Evolutionary conservation across 371 early-diverging fungal genomes (phyloP).

Genomic region (Parasitella parasitica): DNA sequence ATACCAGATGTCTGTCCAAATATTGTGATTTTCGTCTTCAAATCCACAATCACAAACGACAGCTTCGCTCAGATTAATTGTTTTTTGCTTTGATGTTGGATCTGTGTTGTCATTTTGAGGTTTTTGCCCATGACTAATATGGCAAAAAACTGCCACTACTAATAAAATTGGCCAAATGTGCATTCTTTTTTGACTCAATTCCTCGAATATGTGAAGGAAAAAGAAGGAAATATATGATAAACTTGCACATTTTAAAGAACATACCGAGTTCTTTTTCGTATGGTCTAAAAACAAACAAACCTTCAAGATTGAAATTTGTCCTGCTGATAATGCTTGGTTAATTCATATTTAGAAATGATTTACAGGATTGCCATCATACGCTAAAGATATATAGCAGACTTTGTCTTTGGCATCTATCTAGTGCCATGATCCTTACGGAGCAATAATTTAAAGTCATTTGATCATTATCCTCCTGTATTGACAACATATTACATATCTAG

Average conservation of each 20-base stretch:
- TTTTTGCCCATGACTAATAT: neutral
- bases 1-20: conserved; percentile 44
- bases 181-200: neutral
- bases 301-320: neutral
- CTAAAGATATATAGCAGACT: too few relatives aligned
- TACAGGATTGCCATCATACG: neutral
- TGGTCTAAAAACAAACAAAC: neutral
- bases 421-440: too few relatives aligned
- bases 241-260: neutral
- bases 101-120: neutral
- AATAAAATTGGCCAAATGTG: neutral
- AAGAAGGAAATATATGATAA: neutral
- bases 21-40: conserved; percentile 32
- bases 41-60: conserved; percentile 40
- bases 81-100: neutral
- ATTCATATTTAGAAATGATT: neutral
- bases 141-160: neutral
- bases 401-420: too few relatives aligned
- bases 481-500: too few relatives aligned
- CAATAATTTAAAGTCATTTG: too few relatives aligned
- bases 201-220: neutral
- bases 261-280: neutral
- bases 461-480: too few relatives aligned
- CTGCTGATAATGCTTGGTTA: neutral
- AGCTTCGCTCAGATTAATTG: conserved; percentile 8